Evolutionary conservation across 768 basidiomycete species (phyloP), one percentile per base, ranked within the genome.

Genomic region (Collybiopsis confluens): DNA sequence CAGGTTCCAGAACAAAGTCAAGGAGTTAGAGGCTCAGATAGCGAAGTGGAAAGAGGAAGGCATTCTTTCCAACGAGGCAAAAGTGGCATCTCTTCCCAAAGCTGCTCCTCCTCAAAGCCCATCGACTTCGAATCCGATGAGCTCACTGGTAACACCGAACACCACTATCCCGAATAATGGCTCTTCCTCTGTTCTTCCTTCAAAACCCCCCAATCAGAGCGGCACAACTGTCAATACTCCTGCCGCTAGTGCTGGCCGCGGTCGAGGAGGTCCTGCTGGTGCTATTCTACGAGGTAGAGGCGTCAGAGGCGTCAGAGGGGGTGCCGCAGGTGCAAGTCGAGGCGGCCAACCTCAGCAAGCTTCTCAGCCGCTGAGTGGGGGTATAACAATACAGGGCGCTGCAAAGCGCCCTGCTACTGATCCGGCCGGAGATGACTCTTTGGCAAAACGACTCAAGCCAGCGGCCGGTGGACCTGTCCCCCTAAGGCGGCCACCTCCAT

Each of bases 1-100:
- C 27, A 78, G 73, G 47, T 72, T 80, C 9, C 81, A 88, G 62
- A 70, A 69, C 54, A 78, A 75, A 54, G 70, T 89, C 46, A 90
- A 88, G 69, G 83, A 86, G 6, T 71, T 89, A 33, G 88, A 90
- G 61, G 73, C 75, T 10, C 80, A 83, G 54, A 78, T 88, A 33
- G 65, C 78, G 38, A 79, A 78, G 55, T 81, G 78, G 78, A 75
- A 75, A 58, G 76, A 77, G 44, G 67, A 71, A 1, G 82, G 83
- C 2, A 41, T 76, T 2, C 38, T 82, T 38, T 78, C 81, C 10
- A 70, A 70, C 1, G 58, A 70, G 21, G 21, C 61, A 26, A 54
- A 65, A 16, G 42, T 61, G 45, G 30, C 65, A 6, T 41, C 62
- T 55, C 58, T 66, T 45, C 30, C 70, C 16, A 54, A 71, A 18